A percentile compares a stretch with the other conserved stretches of the same genome.
Conservation (phyloP, 352 stramenopile genomes). For the Phytophthora constricta region DNA sequence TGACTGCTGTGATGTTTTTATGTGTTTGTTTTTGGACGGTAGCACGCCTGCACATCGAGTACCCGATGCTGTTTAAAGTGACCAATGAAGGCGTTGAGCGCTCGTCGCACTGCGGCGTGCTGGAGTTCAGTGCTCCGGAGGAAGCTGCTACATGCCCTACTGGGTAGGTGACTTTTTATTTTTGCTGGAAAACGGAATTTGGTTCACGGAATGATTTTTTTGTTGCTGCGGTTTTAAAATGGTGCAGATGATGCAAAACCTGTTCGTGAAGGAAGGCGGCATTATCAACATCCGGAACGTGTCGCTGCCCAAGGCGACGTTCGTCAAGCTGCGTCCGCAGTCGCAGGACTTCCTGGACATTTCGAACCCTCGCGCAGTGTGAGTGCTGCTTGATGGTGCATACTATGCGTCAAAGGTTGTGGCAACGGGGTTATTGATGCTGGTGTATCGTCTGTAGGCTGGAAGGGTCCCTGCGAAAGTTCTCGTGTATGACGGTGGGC, state of each 20-base stretch:
- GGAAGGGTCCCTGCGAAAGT: slow-evolving; percentile 84
- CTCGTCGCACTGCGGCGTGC: slow-evolving; percentile 96
- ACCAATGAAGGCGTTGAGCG: slow-evolving; percentile 87
- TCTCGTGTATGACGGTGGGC: slow-evolving; percentile 98
- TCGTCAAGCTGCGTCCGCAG: slow-evolving; percentile 99
- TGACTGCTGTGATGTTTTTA: slow-evolving; percentile 1
- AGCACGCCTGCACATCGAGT: slow-evolving; percentile 96
- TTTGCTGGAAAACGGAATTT: background rate
- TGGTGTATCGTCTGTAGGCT: slow-evolving; percentile 41
- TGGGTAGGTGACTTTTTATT: slow-evolving; percentile 85
- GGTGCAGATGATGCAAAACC: slow-evolving; percentile 98
- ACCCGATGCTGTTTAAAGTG: slow-evolving; percentile 99
- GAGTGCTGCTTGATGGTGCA: slow-evolving; percentile 58
- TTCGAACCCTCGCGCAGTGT: slow-evolving; percentile 97
- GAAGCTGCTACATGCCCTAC: slow-evolving; percentile 98
- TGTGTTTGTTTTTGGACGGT: slow-evolving; percentile 19
- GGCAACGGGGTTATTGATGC: slow-evolving; percentile 1
- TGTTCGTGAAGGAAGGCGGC: slow-evolving; percentile 94
- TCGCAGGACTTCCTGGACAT: slow-evolving; percentile 99
- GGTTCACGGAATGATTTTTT: background rate
- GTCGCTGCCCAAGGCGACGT: slow-evolving; percentile 96
- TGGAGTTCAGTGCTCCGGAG: slow-evolving; percentile 99
- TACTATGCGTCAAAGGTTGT: background rate
- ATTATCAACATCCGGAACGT: slow-evolving; percentile 97
- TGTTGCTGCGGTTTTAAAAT: background rate